These are phyloP conservation scores for Aspergillus sp. DNA, from an alignment of 2,329 filamentous ascomycete species.

Conservation along the genomic window DNA sequence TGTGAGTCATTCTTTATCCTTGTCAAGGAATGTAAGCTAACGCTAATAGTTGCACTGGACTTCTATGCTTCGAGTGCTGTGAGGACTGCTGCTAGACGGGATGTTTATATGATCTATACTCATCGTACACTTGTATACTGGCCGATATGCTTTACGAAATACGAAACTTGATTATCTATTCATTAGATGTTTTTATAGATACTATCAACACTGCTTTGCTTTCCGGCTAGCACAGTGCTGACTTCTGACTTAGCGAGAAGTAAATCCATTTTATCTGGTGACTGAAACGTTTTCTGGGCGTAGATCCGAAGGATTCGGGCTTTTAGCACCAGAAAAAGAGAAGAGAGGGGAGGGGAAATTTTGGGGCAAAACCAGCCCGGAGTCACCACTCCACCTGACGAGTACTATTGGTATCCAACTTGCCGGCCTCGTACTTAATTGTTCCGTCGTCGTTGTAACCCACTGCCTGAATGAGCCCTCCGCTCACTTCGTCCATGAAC, in stretches of 20 bases:
- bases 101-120: not conserved
- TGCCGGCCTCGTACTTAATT: constrained; percentile 24
- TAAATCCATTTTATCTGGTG: not conserved
- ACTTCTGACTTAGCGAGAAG: no score
- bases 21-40: constrained; percentile 3
- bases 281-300: not conserved
- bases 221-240: no score
- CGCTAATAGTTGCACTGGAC: constrained; percentile 20
- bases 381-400: constrained; percentile 3
- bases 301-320: no score
- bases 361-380: not conserved
- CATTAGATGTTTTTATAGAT: not conserved
- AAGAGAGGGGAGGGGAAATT: not conserved
- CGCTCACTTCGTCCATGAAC: constrained; percentile 33
- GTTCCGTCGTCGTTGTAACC: constrained; percentile 28
- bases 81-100: constrained; percentile 24
- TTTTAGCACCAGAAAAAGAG: not conserved
- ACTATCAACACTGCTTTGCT: no score
- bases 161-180: not conserved
- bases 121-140: not conserved
- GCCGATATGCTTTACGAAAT: not conserved
- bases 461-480: constrained; percentile 29
- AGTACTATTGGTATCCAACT: constrained; percentile 9
- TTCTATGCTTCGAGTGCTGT: constrained; percentile 26
- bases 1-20: constrained; percentile 15